A percentile compares a stretch with the other conserved stretches of the same genome.
phyloP scores from a whole-genome alignment of 148 eudicot genomes.

The Nepenthes mirabilis region DNA sequence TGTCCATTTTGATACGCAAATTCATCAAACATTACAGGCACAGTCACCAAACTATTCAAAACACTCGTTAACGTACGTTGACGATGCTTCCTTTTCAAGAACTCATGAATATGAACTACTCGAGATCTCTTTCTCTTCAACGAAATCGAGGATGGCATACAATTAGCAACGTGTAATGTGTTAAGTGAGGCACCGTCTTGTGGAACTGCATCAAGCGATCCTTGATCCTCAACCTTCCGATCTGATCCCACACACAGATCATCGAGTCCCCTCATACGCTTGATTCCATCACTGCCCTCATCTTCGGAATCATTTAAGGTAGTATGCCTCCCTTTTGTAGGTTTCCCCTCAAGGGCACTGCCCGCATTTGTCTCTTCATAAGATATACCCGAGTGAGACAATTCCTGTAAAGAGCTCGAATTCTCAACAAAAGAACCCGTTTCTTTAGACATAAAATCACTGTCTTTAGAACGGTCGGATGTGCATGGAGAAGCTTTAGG shows the following conservation, averaged over 20 bases:
- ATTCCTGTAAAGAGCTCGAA: conserved; percentile 31
- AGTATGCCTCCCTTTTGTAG: conserved; percentile 22
- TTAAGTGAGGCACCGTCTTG: conserved; percentile 6
- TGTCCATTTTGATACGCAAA: conserved; percentile 25
- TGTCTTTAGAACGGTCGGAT: conserved; percentile 19
- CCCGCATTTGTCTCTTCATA: conserved; percentile 38
- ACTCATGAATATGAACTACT: conserved; percentile 43
- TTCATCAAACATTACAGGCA: conserved; percentile 51
- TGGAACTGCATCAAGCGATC: conserved; percentile 13
- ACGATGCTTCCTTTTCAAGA: conserved; percentile 45
- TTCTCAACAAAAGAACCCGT: conserved; percentile 23
- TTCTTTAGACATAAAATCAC: conserved; percentile 24
- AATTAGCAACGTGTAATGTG: conserved; percentile 5
- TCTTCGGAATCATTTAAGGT: conserved; percentile 90
- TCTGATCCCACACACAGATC: conserved; percentile 42
- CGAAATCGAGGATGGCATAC: conserved; percentile 16
- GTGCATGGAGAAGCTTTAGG: conserved; percentile 17
- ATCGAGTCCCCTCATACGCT: conserved; percentile 81
- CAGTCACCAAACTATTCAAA: conserved; percentile 52
- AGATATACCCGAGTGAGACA: conserved; percentile 51
- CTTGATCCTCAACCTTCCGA: conserved; percentile 9
- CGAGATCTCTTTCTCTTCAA: conserved; percentile 58
- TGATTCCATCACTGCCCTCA: conserved; percentile 65
- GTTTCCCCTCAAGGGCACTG: conserved; percentile 20
- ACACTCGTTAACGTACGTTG: conserved; percentile 61